Conservation (phyloP, 1,284 basidiomycete genomes). For the Papiliotrema laurentii region DNA sequence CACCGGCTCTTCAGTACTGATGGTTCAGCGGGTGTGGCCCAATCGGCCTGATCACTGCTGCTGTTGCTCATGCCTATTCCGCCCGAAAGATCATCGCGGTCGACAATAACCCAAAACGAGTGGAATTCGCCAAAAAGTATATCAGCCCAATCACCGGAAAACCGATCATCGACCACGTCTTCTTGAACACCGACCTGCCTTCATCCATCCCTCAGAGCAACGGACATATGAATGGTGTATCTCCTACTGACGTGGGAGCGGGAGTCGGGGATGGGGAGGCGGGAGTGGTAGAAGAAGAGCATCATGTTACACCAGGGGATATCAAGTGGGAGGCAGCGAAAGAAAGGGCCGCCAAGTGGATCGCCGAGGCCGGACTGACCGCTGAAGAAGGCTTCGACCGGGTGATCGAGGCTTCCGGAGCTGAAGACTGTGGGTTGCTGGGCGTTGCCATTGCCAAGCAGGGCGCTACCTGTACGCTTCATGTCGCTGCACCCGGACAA, state of each 20-base stretch:
- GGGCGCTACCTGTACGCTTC: slow-evolving; percentile 50
- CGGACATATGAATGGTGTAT: slow-evolving; percentile 11
- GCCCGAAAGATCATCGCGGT: slow-evolving; percentile 43
- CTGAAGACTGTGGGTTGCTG: slow-evolving; percentile 60
- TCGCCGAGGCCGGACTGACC: slow-evolving; percentile 26
- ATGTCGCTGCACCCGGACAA: not conserved
- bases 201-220: not conserved
- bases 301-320: slow-evolving; percentile 24
- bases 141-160: slow-evolving; percentile 34
- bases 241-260: slow-evolving; percentile 14
- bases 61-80: slow-evolving; percentile 51
- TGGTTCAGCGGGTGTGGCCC: slow-evolving; percentile 42
- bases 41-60: slow-evolving; percentile 50
- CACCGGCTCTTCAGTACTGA: not conserved
- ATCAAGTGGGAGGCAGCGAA: slow-evolving; percentile 40
- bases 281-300: slow-evolving; percentile 17
- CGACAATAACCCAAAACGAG: slow-evolving; percentile 72
- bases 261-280: slow-evolving; percentile 28
- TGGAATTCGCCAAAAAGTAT: slow-evolving; percentile 81
- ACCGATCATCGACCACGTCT: slow-evolving; percentile 41
- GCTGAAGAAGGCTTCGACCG: slow-evolving; percentile 55
- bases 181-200: slow-evolving; percentile 26
- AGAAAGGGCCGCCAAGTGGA: slow-evolving; percentile 20
- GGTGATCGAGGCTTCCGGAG: slow-evolving; percentile 59
- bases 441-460: slow-evolving; percentile 58